Evolutionary conservation across 1,284 basidiomycete genomes (phyloP).

Genomic region (Rugosomyces carneus): DNA sequence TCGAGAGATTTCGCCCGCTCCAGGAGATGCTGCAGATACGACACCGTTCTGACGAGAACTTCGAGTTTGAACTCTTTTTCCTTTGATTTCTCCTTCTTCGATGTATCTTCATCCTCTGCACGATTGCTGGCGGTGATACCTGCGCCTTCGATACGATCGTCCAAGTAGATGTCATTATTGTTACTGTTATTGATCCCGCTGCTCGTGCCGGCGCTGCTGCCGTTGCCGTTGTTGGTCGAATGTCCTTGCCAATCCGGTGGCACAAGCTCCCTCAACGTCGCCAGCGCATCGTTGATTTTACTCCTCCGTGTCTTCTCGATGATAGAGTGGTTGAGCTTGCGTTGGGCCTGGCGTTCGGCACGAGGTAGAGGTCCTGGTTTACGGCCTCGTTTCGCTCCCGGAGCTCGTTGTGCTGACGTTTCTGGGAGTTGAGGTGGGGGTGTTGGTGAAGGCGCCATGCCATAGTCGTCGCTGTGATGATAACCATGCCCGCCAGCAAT

Average conservation of each 20-base stretch:
- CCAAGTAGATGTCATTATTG: too few relatives aligned
- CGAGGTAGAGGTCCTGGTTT: conserved; percentile 65
- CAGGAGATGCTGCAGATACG: conserved; percentile 61
- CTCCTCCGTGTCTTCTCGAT: conserved; percentile 79
- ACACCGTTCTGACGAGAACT: conserved; percentile 67
- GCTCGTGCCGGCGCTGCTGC: too few relatives aligned
- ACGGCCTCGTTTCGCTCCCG: conserved; percentile 56
- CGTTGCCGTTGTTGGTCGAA: conserved; percentile 5
- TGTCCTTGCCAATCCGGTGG: conserved; percentile 42
- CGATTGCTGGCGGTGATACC: conserved; percentile 24
- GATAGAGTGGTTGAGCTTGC: conserved; percentile 77
- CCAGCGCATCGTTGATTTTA: conserved; percentile 77
- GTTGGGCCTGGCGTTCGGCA: conserved; percentile 66
- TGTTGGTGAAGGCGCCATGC: too few relatives aligned
- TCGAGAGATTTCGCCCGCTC: conserved; percentile 38
- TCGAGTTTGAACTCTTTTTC: conserved; percentile 80
- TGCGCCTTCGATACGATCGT: background rate
- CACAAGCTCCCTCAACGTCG: conserved; percentile 59
- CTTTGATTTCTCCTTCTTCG: conserved; percentile 34
- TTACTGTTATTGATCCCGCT: too few relatives aligned
- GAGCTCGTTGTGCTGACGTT: conserved; percentile 18
- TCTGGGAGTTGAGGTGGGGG: too few relatives aligned
- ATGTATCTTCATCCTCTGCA: conserved; percentile 29
- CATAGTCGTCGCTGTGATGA: too few relatives aligned
- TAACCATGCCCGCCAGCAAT: too few relatives aligned